phyloP scores from a whole-genome alignment of 257 asterid species.

The Petunia secreta region DNA sequence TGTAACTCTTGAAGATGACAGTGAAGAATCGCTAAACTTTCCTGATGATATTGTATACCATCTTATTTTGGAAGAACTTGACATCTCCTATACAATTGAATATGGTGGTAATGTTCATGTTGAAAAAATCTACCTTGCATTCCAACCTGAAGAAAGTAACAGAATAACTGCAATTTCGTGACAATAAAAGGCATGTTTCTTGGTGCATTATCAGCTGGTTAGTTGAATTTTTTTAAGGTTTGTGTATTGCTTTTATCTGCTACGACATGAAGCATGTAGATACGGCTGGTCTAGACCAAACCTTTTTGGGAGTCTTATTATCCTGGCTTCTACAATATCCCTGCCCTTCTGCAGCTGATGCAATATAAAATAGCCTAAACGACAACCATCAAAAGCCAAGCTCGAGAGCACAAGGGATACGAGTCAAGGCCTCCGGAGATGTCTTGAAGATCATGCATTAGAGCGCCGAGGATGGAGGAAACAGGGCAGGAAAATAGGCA shows the following conservation, averaged over 20 bases:
- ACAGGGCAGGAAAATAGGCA: too few relatives aligned
- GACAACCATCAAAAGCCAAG: too few relatives aligned
- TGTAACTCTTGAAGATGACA: conserved; percentile 42
- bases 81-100: conserved; percentile 75
- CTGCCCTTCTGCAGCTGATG: not conserved
- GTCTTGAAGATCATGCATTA: too few relatives aligned
- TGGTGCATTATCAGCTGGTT: not conserved
- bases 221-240: not conserved
- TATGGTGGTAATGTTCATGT: conserved; percentile 59
- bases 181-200: not conserved
- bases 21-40: conserved; percentile 27
- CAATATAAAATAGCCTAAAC: too few relatives aligned
- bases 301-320: not conserved
- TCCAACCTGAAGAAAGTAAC: conserved; percentile 27
- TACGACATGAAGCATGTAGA: not conserved
- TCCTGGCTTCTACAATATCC: not conserved
- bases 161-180: conserved; percentile 17
- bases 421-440: too few relatives aligned
- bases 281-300: not conserved
- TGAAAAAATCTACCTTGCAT: conserved; percentile 48
- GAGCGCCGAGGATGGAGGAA: too few relatives aligned
- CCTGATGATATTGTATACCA: conserved; percentile 52
- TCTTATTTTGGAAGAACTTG: conserved; percentile 68
- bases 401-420: too few relatives aligned
- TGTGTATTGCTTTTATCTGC: not conserved